Evolutionary conservation across 495 filamentous ascomycete species (phyloP).

Genomic region (Neurospora sp.): DNA sequence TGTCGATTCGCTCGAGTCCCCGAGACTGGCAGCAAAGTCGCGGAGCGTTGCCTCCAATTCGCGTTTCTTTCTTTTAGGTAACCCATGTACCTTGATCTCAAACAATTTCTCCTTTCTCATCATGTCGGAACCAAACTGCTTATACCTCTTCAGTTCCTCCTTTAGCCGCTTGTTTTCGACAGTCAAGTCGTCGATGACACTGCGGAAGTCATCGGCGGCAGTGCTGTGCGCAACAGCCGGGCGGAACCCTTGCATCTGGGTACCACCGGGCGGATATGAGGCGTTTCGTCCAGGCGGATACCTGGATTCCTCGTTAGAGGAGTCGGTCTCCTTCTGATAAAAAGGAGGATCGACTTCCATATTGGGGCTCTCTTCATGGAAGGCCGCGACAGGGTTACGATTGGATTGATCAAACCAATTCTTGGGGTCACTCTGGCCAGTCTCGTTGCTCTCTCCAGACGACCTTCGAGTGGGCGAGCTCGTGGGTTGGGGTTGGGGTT

Average conservation of each 20-base stretch:
- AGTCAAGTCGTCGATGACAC: constrained; percentile 64
- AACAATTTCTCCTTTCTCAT: constrained; percentile 59
- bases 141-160: constrained; percentile 56
- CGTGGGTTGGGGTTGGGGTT: not conserved
- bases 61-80: constrained; percentile 54
- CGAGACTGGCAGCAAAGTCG: constrained; percentile 50
- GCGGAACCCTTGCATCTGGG: constrained; percentile 6
- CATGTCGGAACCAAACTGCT: constrained; percentile 48
- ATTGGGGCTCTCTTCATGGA: constrained; percentile 6
- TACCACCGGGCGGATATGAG: constrained; percentile 9
- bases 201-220: constrained; percentile 49
- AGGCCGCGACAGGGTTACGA: constrained; percentile 23
- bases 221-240: constrained; percentile 33
- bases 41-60: constrained; percentile 63
- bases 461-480: constrained; percentile 21
- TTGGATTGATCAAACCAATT: constrained; percentile 41
- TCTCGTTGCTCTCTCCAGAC: constrained; percentile 32
- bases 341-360: constrained; percentile 49
- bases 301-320: constrained; percentile 28
- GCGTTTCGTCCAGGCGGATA: constrained; percentile 2
- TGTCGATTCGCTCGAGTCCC: constrained; percentile 30
- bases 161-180: constrained; percentile 63
- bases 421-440: constrained; percentile 27
- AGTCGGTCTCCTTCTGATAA: constrained; percentile 36
- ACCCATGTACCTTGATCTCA: constrained; percentile 62